phyloP scores from a whole-genome alignment of 75 land plant species.

The Ceratopteris richardii region DNA sequence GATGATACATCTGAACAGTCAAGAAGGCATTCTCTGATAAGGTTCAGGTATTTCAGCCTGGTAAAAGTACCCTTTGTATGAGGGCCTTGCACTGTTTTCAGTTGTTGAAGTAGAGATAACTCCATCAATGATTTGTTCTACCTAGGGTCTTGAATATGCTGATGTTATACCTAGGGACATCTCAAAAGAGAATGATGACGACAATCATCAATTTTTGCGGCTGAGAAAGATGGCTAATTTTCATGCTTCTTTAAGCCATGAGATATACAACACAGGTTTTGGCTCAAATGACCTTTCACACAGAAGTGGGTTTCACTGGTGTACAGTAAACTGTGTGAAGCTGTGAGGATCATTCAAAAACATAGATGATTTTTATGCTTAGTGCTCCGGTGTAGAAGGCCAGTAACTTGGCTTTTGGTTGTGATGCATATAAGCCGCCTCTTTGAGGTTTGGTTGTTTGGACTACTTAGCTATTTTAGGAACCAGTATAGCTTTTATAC shows the following conservation, averaged over 20 bases:
- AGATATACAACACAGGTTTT: neutral
- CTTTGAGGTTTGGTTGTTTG: too few relatives aligned
- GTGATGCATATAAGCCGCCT: too few relatives aligned
- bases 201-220: neutral
- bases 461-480: too few relatives aligned
- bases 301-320: too few relatives aligned
- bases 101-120: slow-evolving; percentile 29
- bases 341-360: too few relatives aligned
- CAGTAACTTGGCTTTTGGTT: too few relatives aligned
- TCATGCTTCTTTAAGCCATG: neutral
- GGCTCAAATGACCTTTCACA: too few relatives aligned
- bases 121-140: neutral
- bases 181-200: neutral
- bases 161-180: neutral
- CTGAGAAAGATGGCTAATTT: too few relatives aligned
- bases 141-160: neutral
- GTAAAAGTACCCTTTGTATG: slow-evolving; percentile 10
- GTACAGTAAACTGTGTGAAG: too few relatives aligned
- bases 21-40: slow-evolving; percentile 9
- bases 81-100: slow-evolving; percentile 12
- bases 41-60: slow-evolving; percentile 21
- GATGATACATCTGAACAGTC: slow-evolving; percentile 26
- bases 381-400: too few relatives aligned
- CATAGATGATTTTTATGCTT: too few relatives aligned
- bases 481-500: too few relatives aligned